Percentiles rank a stretch among this genome's conserved stretches.
Evolutionary conservation across 1,139 yeast species (phyloP).

Genomic region (Pichia sp.): DNA sequence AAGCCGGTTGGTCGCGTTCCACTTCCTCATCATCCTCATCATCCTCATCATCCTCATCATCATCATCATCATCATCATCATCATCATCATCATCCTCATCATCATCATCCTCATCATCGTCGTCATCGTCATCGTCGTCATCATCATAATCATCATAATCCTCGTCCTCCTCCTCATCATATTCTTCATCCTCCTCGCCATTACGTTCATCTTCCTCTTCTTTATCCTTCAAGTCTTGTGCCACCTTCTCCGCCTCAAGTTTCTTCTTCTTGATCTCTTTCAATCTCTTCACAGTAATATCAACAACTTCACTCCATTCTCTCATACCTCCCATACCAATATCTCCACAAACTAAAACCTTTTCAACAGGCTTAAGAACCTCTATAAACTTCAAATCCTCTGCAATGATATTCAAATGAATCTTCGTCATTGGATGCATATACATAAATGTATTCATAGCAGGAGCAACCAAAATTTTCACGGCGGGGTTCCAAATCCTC

Average conservation of each 20-base stretch:
- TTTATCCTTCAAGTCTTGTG: slow-evolving; percentile 18
- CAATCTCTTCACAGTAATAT: slow-evolving; percentile 52
- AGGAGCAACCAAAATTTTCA: slow-evolving; percentile 86
- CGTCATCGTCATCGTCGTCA: slow-evolving; percentile 6
- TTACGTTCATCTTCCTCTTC: slow-evolving; percentile 5
- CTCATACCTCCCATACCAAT: slow-evolving; percentile 98
- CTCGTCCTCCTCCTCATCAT: slow-evolving; percentile 1
- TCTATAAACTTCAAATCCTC: slow-evolving; percentile 69
- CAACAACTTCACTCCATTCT: slow-evolving; percentile 92
- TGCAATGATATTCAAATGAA: slow-evolving; percentile 57
- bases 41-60: slow-evolving; percentile 6
- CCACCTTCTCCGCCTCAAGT: slow-evolving; percentile 16
- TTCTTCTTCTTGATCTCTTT: slow-evolving; percentile 30
- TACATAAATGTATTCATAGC: slow-evolving; percentile 98
- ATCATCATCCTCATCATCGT: slow-evolving; percentile 4
- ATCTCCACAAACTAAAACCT: slow-evolving; percentile 91
- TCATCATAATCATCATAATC: slow-evolving; percentile 3
- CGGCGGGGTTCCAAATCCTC: slow-evolving; percentile 87
- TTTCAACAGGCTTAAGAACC: slow-evolving; percentile 85
- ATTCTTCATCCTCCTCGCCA: slow-evolving; percentile 1
- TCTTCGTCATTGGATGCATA: slow-evolving; percentile 86
- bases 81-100: slow-evolving; percentile 6
- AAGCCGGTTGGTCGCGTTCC: no score
- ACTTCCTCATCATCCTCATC: slow-evolving; percentile 8
- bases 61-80: slow-evolving; percentile 7